phyloP scores from a whole-genome alignment of 257 asterid genomes.

The Fraxinus cuspidata region DNA sequence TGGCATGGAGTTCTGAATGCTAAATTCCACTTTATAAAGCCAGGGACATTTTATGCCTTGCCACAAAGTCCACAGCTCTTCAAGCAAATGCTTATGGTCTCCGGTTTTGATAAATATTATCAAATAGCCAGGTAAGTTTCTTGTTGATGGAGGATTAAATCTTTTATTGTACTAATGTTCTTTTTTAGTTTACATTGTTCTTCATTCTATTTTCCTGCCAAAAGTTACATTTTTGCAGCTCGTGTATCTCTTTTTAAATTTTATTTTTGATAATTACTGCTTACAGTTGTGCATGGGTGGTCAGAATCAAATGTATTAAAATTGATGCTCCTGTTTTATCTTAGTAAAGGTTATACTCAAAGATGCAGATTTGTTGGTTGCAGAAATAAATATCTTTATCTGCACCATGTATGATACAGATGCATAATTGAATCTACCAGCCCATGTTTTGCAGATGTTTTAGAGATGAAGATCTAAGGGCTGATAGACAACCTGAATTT shows the following conservation, averaged over 20 bases:
- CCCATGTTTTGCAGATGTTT: constrained; percentile 70
- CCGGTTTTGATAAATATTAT: constrained; percentile 89
- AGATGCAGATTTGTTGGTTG: neutral
- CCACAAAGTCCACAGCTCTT: constrained; percentile 99
- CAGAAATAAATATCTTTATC: neutral
- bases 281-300: neutral
- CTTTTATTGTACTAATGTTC: neutral
- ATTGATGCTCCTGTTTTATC: neutral
- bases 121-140: constrained; percentile 85
- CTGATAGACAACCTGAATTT: constrained; percentile 98
- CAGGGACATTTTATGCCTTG: constrained; percentile 94
- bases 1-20: constrained; percentile 35
- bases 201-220: constrained; percentile 4
- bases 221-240: constrained; percentile 10
- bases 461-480: constrained; percentile 98
- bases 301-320: neutral
- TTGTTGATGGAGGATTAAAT: constrained; percentile 8
- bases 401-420: constrained; percentile 10
- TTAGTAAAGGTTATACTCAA: neutral
- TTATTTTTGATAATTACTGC: neutral
- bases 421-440: constrained; percentile 1
- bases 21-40: constrained; percentile 56
- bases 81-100: constrained; percentile 99
- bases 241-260: constrained; percentile 5
- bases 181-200: constrained; percentile 15